A percentile compares a stretch with the other conserved stretches of the same genome.
These are phyloP conservation scores for Pseudogymnoascus pannorum DNA, from an alignment of 2,329 filamentous ascomycete species.

Conservation along the genomic window DNA sequence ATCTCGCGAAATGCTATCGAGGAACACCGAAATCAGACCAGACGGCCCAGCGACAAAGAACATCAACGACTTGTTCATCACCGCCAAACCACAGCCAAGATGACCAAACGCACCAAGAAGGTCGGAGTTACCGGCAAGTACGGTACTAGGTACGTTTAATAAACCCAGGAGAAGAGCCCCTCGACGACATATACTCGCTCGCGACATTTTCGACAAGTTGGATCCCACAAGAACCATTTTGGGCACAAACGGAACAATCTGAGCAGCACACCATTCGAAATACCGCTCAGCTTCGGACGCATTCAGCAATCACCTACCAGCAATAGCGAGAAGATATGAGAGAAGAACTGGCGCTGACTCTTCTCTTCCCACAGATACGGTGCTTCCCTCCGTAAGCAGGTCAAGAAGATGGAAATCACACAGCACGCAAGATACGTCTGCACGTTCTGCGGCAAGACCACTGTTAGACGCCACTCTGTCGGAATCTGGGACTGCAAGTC, in stretches of 20 bases:
- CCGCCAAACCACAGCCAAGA: slow-evolving; percentile 49
- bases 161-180: slow-evolving; percentile 23
- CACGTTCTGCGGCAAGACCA: slow-evolving; percentile 98
- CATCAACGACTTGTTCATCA: slow-evolving; percentile 16
- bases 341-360: slow-evolving; percentile 8
- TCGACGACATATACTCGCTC: slow-evolving; percentile 12
- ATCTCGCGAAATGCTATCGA: slow-evolving; percentile 9
- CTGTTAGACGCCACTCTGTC: slow-evolving; percentile 81
- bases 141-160: slow-evolving; percentile 72
- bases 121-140: slow-evolving; percentile 99
- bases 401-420: slow-evolving; percentile 99
- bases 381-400: slow-evolving; percentile 98
- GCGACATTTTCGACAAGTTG: slow-evolving; percentile 11
- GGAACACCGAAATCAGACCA: slow-evolving; percentile 8
- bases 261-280: not conserved
- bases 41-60: slow-evolving; percentile 9
- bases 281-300: not conserved
- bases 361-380: slow-evolving; percentile 61
- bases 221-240: slow-evolving; percentile 11
- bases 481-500: slow-evolving; percentile 97
- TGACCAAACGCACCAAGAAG: slow-evolving; percentile 97
- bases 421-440: slow-evolving; percentile 97
- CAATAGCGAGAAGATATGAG: not conserved
- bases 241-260: not conserved
- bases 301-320: not conserved